A percentile compares a stretch with the other conserved stretches of the same genome.
These are phyloP conservation scores for Erythrophleum ivorense DNA, from an alignment of 331 rosid species.

Conservation along the genomic window DNA sequence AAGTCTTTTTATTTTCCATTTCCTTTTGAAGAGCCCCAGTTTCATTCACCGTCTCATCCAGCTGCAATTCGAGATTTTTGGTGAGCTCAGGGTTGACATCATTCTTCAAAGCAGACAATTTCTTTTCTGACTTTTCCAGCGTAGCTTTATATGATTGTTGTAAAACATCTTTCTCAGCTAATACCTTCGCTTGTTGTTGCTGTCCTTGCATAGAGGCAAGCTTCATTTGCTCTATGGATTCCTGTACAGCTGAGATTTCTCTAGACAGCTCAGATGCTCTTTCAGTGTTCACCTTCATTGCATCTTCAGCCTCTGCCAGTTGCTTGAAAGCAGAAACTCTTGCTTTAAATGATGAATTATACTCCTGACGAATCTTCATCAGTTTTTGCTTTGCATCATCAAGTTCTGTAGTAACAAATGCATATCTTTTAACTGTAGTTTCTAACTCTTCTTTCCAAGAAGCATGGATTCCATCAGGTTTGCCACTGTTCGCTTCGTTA, in stretches of 20 bases:
- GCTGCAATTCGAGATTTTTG: conserved; percentile 52
- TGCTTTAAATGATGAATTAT: conserved; percentile 59
- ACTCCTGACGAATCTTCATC: conserved; percentile 59
- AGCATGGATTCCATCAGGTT: conserved; percentile 43
- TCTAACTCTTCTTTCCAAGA: conserved; percentile 67
- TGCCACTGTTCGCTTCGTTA: conserved; percentile 49
- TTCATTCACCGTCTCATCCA: conserved; percentile 50
- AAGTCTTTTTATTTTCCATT: conserved; percentile 60
- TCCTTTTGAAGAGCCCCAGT: conserved; percentile 56
- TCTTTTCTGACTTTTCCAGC: conserved; percentile 57
- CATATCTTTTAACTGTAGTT: conserved; percentile 51
- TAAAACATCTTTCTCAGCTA: conserved; percentile 56
- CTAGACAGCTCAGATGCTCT: conserved; percentile 64
- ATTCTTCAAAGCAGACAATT: conserved; percentile 51
- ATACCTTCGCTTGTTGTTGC: conserved; percentile 54
- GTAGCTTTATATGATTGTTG: conserved; percentile 57
- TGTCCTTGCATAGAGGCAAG: conserved; percentile 55
- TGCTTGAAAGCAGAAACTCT: conserved; percentile 64
- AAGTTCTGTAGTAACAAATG: conserved; percentile 54
- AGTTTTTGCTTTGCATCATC: conserved; percentile 74
- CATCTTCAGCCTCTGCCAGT: conserved; percentile 67
- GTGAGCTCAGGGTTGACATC: conserved; percentile 59
- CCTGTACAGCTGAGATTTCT: conserved; percentile 60
- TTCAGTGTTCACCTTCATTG: conserved; percentile 53
- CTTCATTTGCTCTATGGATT: conserved; percentile 64